A percentile compares a stretch with the other conserved stretches of the same genome.
These are phyloP conservation scores for Eucalyptus regnans DNA, from an alignment of 345 rosid species.

Conservation along the genomic window DNA sequence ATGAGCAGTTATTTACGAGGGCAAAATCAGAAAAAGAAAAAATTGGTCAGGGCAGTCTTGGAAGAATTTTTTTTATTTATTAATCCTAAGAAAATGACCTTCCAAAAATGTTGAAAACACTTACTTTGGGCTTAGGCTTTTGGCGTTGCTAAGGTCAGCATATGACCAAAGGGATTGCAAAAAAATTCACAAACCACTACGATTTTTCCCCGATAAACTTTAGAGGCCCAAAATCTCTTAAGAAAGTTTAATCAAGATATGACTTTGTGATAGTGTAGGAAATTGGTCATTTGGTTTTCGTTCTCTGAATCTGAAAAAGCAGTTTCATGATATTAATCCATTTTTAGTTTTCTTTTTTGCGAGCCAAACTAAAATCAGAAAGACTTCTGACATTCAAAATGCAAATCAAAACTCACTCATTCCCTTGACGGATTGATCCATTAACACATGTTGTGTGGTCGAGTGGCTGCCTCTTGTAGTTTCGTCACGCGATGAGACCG, in stretches of 20 bases:
- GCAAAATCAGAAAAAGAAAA: neutral
- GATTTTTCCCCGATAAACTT: too few relatives aligned
- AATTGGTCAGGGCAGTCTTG: neutral
- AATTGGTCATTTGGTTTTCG: neutral
- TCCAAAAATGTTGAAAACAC: neutral
- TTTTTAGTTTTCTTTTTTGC: neutral
- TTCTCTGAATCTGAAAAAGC: neutral
- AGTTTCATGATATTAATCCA: neutral
- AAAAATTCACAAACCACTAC: accelerated
- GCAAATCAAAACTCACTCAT: neutral
- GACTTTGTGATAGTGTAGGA: neutral
- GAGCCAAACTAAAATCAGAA: neutral
- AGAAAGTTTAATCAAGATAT: neutral
- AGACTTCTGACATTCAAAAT: neutral
- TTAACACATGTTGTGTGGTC: neutral
- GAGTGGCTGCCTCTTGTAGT: neutral
- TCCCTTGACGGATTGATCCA: neutral
- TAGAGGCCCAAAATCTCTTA: neutral
- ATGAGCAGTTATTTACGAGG: neutral
- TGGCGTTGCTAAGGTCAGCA: neutral
- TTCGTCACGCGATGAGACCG: neutral
- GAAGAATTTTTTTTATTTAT: neutral
- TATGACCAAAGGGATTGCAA: neutral
- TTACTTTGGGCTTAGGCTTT: neutral
- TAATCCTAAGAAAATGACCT: neutral